phyloP scores from a whole-genome alignment of 805 yeast genomes.

The Candida arabinofermentans region DNA sequence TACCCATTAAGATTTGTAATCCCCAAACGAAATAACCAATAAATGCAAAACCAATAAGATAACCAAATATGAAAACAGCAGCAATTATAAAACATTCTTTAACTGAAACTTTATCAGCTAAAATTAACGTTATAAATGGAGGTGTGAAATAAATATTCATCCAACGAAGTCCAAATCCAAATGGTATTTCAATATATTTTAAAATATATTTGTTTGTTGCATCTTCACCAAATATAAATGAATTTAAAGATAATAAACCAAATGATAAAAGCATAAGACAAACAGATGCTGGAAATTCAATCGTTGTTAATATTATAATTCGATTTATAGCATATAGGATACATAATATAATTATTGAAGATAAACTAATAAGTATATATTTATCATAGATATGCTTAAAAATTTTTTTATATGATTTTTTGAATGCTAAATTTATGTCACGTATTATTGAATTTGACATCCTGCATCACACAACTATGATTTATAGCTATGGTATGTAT shows the following conservation, averaged over 20 bases:
- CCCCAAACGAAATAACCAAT: constrained; percentile 46
- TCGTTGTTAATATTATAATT: constrained; percentile 40
- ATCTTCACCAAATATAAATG: constrained; percentile 34
- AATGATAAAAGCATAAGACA: constrained; percentile 63
- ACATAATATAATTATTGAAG: constrained; percentile 41
- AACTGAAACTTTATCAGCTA: constrained; percentile 60
- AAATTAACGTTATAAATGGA: constrained; percentile 67
- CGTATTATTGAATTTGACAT: neutral
- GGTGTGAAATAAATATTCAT: constrained; percentile 77
- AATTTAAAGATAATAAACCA: constrained; percentile 37
- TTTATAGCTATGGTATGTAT: no score
- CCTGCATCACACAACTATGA: no score
- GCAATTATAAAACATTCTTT: constrained; percentile 70
- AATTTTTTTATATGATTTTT: constrained; percentile 9
- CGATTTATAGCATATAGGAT: constrained; percentile 52
- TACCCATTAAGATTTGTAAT: constrained; percentile 34
- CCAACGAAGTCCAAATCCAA: constrained; percentile 70
- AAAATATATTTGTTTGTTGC: constrained; percentile 23
- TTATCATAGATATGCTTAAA: constrained; percentile 36
- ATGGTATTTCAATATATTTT: constrained; percentile 49
- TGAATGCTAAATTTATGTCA: neutral
- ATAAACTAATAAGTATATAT: constrained; percentile 45
- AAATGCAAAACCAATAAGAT: constrained; percentile 45
- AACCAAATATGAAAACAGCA: constrained; percentile 68
- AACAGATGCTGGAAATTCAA: constrained; percentile 67